phyloP scores from a whole-genome alignment of 306 rosid genomes.

The Aeschynomene evenia region DNA sequence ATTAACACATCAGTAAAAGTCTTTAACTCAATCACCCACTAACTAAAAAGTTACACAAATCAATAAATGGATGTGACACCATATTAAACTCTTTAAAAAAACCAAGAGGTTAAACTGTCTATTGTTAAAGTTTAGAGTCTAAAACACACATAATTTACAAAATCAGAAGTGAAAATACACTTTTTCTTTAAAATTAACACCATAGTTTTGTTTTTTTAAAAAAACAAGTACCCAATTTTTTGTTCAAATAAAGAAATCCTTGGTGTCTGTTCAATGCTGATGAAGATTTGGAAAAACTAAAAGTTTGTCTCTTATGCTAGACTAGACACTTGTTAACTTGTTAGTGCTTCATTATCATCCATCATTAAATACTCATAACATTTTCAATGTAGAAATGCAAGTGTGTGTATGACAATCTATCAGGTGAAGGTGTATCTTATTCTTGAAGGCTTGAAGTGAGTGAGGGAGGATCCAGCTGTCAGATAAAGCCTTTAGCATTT shows the following conservation, averaged over 20 bases:
- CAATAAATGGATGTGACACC: too few relatives aligned
- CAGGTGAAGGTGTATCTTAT: conserved; percentile 4
- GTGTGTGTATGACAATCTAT: neutral
- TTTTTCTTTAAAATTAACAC: neutral
- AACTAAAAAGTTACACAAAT: too few relatives aligned
- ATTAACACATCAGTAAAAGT: too few relatives aligned
- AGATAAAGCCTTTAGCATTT: neutral
- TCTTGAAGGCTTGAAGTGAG: neutral
- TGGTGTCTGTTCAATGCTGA: neutral
- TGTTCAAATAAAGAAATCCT: neutral
- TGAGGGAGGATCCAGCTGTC: neutral
- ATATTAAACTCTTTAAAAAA: too few relatives aligned
- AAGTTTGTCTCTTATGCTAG: neutral
- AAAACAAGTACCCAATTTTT: neutral
- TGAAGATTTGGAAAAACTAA: neutral
- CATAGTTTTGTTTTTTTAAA: neutral
- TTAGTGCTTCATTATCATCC: neutral
- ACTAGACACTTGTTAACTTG: conserved; percentile 1
- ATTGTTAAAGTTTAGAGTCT: too few relatives aligned
- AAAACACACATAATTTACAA: too few relatives aligned
- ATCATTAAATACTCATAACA: neutral
- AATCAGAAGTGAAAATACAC: too few relatives aligned
- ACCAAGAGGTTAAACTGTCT: too few relatives aligned
- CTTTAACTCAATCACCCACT: too few relatives aligned
- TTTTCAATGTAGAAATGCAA: neutral